Percentiles rank a stretch among this genome's conserved stretches.
Evolutionary conservation across 345 rosid genomes (phyloP).

Genomic region (Syzygium grande): DNA sequence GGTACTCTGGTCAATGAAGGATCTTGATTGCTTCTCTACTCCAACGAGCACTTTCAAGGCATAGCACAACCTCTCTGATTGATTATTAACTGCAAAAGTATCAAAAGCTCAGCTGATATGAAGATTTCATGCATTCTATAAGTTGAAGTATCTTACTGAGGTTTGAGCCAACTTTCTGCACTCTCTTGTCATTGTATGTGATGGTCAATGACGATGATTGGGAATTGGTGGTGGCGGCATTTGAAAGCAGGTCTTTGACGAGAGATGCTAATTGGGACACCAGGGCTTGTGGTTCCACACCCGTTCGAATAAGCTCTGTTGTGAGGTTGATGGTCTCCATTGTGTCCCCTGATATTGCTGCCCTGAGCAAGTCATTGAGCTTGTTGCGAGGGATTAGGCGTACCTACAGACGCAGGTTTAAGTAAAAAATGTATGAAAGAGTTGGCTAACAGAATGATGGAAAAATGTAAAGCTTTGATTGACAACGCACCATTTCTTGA

Average conservation of each 20-base stretch:
- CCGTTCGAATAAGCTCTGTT: constrained; percentile 11
- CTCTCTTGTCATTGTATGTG: constrained; percentile 2
- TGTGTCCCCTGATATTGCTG: constrained; percentile 21
- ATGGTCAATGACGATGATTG: not conserved
- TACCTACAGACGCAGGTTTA: constrained; percentile 10
- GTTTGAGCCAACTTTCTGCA: not conserved
- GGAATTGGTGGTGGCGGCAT: not conserved
- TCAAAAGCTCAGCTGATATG: not conserved
- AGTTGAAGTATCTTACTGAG: not conserved
- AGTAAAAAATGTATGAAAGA: not conserved
- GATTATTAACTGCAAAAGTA: constrained; percentile 10
- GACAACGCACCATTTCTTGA: constrained; percentile 21
- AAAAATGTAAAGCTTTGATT: not conserved
- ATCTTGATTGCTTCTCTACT: constrained; percentile 15
- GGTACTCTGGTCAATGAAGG: constrained; percentile 13
- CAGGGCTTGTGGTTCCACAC: constrained; percentile 16
- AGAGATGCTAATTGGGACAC: constrained; percentile 23
- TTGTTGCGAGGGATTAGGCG: constrained; percentile 15
- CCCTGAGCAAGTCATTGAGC: constrained; percentile 14
- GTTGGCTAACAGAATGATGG: not conserved
- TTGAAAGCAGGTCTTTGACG: constrained; percentile 15
- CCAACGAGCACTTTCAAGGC: constrained; percentile 19
- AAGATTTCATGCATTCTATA: not conserved
- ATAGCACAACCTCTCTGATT: constrained; percentile 13
- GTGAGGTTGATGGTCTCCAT: constrained; percentile 15